These are phyloP conservation scores for Phytophthora palmivora DNA, from an alignment of 352 stramenopile species.

Conservation along the genomic window DNA sequence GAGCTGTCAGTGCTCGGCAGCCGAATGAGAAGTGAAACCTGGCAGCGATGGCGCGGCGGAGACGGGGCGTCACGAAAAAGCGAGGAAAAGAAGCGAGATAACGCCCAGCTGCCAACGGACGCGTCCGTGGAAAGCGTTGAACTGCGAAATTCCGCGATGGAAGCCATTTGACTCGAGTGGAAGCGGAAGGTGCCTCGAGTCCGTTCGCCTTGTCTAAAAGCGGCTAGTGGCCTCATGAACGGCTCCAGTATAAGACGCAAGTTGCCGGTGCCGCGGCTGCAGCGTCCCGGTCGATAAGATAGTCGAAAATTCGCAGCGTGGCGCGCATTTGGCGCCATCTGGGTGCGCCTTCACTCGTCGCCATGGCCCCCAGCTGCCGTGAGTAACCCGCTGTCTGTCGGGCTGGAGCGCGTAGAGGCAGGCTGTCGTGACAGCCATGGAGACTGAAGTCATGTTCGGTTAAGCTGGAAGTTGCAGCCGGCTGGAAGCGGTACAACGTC, in stretches of 20 bases:
- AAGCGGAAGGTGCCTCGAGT: too few relatives aligned
- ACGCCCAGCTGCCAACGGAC: conserved; percentile 39
- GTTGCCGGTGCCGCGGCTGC: conserved; percentile 19
- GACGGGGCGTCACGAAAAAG: conserved; percentile 43
- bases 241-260: conserved; percentile 25
- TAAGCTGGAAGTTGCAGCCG: conserved; percentile 9
- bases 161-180: conserved; percentile 27
- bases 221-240: conserved; percentile 13
- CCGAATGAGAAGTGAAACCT: conserved; percentile 34
- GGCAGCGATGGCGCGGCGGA: conserved; percentile 17
- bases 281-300: conserved; percentile 18
- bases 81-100: conserved; percentile 41
- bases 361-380: conserved; percentile 25
- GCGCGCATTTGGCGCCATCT: conserved; percentile 29
- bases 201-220: conserved; percentile 23
- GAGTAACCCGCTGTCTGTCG: conserved; percentile 40
- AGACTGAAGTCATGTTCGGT: conserved; percentile 6
- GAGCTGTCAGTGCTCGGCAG: conserved; percentile 13
- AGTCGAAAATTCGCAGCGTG: conserved; percentile 8
- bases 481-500: conserved; percentile 23
- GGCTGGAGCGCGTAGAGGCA: conserved; percentile 21
- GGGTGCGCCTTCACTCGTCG: conserved; percentile 6
- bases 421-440: conserved; percentile 13
- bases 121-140: conserved; percentile 22
- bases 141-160: conserved; percentile 28